These are phyloP conservation scores for Pichia heedii DNA, from an alignment of 805 yeast species.

Conservation along the genomic window DNA sequence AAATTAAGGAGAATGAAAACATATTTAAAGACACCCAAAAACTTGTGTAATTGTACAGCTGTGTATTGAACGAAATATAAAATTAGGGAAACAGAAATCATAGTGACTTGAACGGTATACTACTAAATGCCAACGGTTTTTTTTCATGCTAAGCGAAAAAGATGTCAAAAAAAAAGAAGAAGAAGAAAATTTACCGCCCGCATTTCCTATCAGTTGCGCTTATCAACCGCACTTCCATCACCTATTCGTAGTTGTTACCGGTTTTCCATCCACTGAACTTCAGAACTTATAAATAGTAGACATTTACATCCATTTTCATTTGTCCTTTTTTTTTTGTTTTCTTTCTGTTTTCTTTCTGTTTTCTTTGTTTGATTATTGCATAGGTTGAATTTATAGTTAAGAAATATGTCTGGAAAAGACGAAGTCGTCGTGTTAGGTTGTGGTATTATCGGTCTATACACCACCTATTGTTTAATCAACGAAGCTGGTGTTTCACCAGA, in stretches of 20 bases:
- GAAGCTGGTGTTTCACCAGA: slow-evolving; percentile 30
- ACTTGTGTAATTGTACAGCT: slow-evolving; percentile 1
- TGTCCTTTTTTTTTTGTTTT: background rate
- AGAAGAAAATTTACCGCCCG: background rate
- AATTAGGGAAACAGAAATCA: too few relatives aligned
- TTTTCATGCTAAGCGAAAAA: too few relatives aligned
- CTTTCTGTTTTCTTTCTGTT: background rate
- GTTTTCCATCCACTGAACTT: too few relatives aligned
- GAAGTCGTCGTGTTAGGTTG: slow-evolving; percentile 35
- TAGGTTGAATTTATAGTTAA: background rate
- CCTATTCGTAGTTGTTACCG: too few relatives aligned
- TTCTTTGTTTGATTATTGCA: background rate
- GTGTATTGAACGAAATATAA: background rate
- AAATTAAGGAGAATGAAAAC: slow-evolving; percentile 12
- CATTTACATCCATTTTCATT: too few relatives aligned
- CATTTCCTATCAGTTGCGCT: background rate
- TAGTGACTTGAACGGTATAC: too few relatives aligned
- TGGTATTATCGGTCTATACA: slow-evolving; percentile 62
- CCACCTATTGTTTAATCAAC: slow-evolving; percentile 41
- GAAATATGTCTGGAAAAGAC: slow-evolving; percentile 7
- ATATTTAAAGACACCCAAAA: slow-evolving; percentile 9
- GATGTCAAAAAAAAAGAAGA: too few relatives aligned
- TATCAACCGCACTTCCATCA: background rate
- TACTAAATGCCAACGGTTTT: too few relatives aligned
- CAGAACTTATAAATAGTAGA: too few relatives aligned